Conservation (phyloP, 202 grass and related monocot genomes). For the Zizania palustris region DNA sequence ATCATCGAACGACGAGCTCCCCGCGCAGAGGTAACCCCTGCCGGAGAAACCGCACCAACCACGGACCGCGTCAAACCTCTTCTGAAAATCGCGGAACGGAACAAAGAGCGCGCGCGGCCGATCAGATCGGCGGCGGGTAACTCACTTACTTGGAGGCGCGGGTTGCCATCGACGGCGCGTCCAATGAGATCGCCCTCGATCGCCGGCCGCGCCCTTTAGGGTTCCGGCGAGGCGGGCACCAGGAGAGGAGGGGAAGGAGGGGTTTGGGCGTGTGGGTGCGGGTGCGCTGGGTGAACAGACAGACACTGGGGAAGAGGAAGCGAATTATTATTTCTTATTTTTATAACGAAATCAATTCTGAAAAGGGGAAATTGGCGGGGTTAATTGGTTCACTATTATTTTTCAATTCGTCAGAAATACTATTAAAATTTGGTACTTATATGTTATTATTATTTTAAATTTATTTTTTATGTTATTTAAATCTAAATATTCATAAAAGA, state of each 20-base stretch:
- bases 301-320: too few relatives aligned
- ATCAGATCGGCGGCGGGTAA: conserved; percentile 30
- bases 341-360: too few relatives aligned
- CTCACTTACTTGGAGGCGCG: conserved; percentile 58
- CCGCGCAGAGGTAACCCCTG: conserved; percentile 62
- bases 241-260: background rate
- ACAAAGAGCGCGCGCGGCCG: background rate
- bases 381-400: too few relatives aligned
- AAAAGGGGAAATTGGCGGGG: too few relatives aligned
- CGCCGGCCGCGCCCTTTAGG: conserved; percentile 31
- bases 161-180: conserved; percentile 41
- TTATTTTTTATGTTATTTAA: too few relatives aligned
- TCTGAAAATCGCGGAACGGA: background rate
- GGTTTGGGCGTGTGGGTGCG: conserved; percentile 19
- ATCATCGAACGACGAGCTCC: conserved; percentile 64
- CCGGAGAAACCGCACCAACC: background rate
- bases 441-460: too few relatives aligned
- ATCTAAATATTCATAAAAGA: too few relatives aligned
- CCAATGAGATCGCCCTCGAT: conserved; percentile 51
- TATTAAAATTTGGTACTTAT: too few relatives aligned
- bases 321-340: too few relatives aligned
- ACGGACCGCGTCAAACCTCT: conserved; percentile 23
- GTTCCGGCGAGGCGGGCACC: conserved; percentile 28
- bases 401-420: too few relatives aligned
- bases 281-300: background rate